Base-by-base conservation (phyloP, 495 filamentous ascomycete genomes). In the Penicillium longicatenatum region DNA sequence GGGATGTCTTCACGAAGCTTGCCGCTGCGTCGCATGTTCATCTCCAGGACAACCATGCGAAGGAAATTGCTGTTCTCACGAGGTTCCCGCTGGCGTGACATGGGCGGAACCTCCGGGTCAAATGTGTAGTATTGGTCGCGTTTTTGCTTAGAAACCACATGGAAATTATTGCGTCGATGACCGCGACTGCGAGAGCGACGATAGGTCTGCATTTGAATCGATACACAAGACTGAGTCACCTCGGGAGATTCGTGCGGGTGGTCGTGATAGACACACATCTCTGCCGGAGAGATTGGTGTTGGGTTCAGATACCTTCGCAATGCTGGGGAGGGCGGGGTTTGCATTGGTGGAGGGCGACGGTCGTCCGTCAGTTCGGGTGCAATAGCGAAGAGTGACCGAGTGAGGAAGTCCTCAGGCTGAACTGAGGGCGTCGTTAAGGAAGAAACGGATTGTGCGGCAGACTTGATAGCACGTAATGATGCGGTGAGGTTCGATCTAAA, bases 401-500 rank as follows among this genome's bases (percentile, higher is more conserved):
- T 93, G 47, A 98, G 86, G 59, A 93, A 91, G 67, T 96, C 91
- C 58, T 97, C 91, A 8, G 90, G 88, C 35, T 89, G 89, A 45
- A 92, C 86, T 19, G 88, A 85, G 1, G 89, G 82, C 12, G 87
- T 79, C 4, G 86, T 75, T 58, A 97, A 86, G 58, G 78, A 86
- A 22, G 93, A 92, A 51, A 98, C 86, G 4, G 90, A 89, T 57
- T 84, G 87, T 19, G 92, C 93, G 0, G 92, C 93, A 12, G 87
- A 90, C 70, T 90, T 90, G 54, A 98, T 83, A 24, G 90, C 91
- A 31, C 90, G 85, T 50, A 98, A 73, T 0, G 94, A 98, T 20
- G 93, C 92, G 5, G 93, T 98, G 16, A 98, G 80, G 62, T 98
- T 98, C 3, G 94, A 98, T 64, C 92, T 95, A 75, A 97, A 92